Base-by-base conservation (phyloP, 768 basidiomycete genomes). In the Omphalotus guepiniiformis region DNA sequence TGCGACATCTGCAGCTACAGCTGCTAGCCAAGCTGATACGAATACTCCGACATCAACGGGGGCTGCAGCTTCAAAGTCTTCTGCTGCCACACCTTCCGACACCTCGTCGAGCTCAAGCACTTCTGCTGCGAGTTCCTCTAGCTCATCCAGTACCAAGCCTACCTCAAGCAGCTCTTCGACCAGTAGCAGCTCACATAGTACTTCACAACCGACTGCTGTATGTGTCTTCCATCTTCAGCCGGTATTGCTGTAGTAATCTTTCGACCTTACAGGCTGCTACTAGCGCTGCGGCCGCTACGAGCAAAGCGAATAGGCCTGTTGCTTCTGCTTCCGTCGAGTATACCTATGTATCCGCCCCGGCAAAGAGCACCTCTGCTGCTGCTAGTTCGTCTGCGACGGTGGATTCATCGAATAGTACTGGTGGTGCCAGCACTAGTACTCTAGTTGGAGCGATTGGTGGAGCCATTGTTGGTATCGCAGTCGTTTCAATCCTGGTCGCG, bases 401-500 rank as follows among this genome's bases (percentile, higher is more conserved):
- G 9, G n/a, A 27, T 6, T 39, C 46, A 9, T 32, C 30, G 30
- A 32, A n/a, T 16, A 47, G 23, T 13, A 30, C 46, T 16, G 23
- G 44, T 16, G 44, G 44, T 8, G 35, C 38, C 19, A 37, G 44
- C 22, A 36, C 44, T 7, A 36, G 44, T 9, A 36, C 44, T 15
- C 26, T 46, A n/a, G 44, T 46, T 12, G 46, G 46, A 16, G 36
- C 27, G 15, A 47, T 47, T 13, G 35, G 35, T n/a, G 46, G 46
- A 26, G 30, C 38, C 11, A 47, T 47, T 38, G 46, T 36, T 21
- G 46, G 46, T 23, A 32, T 47, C 13, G 28, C 39, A 11, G 46
- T 47, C 11, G 29, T 47, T 18, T 36, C 46, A 38, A 28, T 38
- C 15, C 30, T 47, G 9, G 37, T 47, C 21, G 46, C 46, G 19